Evolutionary conservation across 495 filamentous ascomycete species (phyloP).

Genomic region (Lophiostoma macrostomum): DNA sequence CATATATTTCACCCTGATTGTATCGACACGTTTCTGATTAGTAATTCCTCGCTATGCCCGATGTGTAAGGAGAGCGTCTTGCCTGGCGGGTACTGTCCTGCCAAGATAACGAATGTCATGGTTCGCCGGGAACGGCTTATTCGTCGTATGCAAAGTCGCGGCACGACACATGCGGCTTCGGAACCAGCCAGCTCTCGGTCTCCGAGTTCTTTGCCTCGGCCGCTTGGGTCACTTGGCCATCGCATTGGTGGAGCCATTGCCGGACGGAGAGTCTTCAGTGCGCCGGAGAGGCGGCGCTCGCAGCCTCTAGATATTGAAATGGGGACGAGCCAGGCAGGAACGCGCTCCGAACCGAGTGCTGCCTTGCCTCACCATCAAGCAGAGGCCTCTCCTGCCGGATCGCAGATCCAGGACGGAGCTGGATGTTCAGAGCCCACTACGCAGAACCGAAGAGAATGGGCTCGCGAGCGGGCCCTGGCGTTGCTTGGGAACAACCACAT

Average conservation of each 20-base stretch:
- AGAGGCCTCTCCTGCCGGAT: neutral
- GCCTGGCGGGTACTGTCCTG: constrained; percentile 61
- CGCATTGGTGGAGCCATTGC: constrained; percentile 7
- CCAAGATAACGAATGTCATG: constrained; percentile 74
- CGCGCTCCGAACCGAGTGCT: too few species aligned
- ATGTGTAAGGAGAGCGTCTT: constrained; percentile 79
- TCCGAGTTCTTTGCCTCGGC: neutral
- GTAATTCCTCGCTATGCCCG: constrained; percentile 76
- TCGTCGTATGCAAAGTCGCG: constrained; percentile 24
- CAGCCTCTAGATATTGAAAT: constrained; percentile 29
- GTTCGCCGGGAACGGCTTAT: constrained; percentile 64
- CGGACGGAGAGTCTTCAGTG: constrained; percentile 21
- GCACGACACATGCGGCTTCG: neutral
- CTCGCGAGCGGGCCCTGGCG: constrained; percentile 37
- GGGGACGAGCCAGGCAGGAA: too few species aligned
- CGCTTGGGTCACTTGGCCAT: constrained; percentile 12
- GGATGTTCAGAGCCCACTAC: constrained; percentile 6
- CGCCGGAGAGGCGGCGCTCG: constrained; percentile 4
- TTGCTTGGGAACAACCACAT: constrained; percentile 30
- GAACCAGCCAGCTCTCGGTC: neutral
- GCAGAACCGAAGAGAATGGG: constrained; percentile 37
- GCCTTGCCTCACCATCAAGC: too few species aligned
- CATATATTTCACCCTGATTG: constrained; percentile 92
- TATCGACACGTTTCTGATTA: constrained; percentile 72
- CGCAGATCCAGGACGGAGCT: neutral